Evolutionary conservation across 192 early-diverging fungal species (phyloP).

Genomic region (Chytriomyces sp.): DNA sequence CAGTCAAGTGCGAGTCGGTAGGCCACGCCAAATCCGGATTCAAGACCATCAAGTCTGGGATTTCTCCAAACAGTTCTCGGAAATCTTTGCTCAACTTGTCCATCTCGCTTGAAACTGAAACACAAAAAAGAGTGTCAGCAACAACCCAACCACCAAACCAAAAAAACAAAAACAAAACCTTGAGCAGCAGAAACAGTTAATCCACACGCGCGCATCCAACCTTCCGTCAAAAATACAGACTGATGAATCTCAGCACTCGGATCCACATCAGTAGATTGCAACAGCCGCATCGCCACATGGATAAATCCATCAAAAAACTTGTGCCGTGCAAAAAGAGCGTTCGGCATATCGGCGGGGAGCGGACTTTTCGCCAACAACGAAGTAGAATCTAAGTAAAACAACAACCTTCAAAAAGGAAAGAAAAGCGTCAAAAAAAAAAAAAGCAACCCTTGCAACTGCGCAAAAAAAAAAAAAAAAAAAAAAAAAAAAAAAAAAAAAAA

Average conservation of each 20-base stretch:
- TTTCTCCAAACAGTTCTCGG: not conserved
- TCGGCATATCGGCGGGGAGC: slow-evolving; percentile 16
- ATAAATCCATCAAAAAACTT: slow-evolving; percentile 10
- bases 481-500: not conserved
- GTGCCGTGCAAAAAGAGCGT: not conserved
- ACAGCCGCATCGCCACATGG: not conserved
- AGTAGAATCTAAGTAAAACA: slow-evolving; percentile 21
- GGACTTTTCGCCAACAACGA: slow-evolving; percentile 21
- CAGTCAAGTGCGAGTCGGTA: not conserved
- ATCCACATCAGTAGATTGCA: not conserved
- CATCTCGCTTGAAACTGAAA: slow-evolving; percentile 7
- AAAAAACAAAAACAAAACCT: not conserved
- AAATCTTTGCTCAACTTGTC: slow-evolving; percentile 7
- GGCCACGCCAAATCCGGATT: slow-evolving; percentile 24
- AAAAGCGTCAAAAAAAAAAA: no score
- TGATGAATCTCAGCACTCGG: not conserved
- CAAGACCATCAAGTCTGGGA: not conserved
- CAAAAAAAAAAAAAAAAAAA: not conserved
- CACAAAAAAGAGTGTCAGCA: not conserved
- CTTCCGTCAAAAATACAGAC: not conserved
- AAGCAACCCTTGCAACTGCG: not conserved
- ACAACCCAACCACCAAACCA: not conserved
- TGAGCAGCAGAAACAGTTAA: not conserved
- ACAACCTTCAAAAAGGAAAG: not conserved
- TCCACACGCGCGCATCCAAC: slow-evolving; percentile 15